Conservation (phyloP, 2,329 filamentous ascomycete genomes). For the Xylaria sp. region DNA sequence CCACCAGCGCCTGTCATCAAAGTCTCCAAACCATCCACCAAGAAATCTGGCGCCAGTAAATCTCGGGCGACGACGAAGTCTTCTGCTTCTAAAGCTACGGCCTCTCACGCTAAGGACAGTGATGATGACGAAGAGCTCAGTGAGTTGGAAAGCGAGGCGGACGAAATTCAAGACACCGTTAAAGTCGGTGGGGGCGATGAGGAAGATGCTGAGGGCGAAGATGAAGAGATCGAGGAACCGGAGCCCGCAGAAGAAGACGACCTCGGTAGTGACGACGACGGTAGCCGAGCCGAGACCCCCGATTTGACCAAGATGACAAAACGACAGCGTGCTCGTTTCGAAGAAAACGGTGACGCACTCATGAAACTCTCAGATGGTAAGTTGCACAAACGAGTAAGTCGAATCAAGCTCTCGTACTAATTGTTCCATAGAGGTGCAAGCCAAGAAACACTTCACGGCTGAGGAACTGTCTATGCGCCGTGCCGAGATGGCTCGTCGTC, state of each 20-base stretch:
- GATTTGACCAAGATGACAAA: conserved; percentile 71
- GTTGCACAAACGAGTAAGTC: conserved; percentile 37
- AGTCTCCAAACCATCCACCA: conserved; percentile 59
- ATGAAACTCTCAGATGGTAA: conserved; percentile 71
- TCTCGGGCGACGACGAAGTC: conserved; percentile 49
- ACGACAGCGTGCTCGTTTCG: conserved; percentile 68
- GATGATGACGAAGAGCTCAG: conserved; percentile 67
- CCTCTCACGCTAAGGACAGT: conserved; percentile 54
- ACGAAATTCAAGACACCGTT: conserved; percentile 60
- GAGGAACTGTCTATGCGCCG: conserved; percentile 71
- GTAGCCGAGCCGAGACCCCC: conserved; percentile 62
- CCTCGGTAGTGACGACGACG: conserved; percentile 57
- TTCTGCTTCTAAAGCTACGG: conserved; percentile 47
- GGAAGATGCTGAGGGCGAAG: conserved; percentile 56
- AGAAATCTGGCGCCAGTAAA: conserved; percentile 46
- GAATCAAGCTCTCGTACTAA: not conserved
- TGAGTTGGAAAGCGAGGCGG: conserved; percentile 64
- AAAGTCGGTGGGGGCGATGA: conserved; percentile 54
- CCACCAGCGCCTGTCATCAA: conserved; percentile 59
- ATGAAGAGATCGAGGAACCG: conserved; percentile 59
- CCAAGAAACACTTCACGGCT: conserved; percentile 70
- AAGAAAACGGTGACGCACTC: conserved; percentile 61
- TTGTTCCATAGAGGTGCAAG: conserved; percentile 66
- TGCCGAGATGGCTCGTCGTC: conserved; percentile 70
- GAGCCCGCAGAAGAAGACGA: conserved; percentile 53